Conservation (phyloP, 1,139 yeast genomes). For the Kodamaea arcana region DNA sequence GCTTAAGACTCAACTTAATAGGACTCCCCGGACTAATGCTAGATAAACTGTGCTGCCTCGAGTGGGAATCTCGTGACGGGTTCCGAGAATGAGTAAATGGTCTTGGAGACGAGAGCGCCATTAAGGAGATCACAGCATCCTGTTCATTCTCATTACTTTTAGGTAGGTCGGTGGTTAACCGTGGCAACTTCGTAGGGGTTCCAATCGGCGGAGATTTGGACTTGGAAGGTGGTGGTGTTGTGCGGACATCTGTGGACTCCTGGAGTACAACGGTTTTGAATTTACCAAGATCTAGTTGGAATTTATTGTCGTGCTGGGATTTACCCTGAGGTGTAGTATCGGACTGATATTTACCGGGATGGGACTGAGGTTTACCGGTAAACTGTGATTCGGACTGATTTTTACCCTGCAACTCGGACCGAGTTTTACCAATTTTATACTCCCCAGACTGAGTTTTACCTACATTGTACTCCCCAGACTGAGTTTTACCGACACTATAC, state of each 20-base stretch:
- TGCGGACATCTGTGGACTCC: neutral
- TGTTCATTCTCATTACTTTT: constrained; percentile 28
- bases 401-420: too few relatives aligned
- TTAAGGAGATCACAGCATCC: constrained; percentile 43
- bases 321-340: neutral
- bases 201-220: neutral
- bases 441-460: too few relatives aligned
- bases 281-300: neutral
- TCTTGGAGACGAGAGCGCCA: constrained; percentile 45
- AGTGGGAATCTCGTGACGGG: constrained; percentile 28
- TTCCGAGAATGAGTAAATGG: constrained; percentile 23
- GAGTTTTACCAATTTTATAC: neutral
- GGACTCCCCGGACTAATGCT: constrained; percentile 19
- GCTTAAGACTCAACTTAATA: constrained; percentile 7
- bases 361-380: neutral
- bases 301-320: neutral
- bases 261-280: too few relatives aligned
- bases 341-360: neutral
- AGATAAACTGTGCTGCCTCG: constrained; percentile 29
- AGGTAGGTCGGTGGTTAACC: constrained; percentile 25
- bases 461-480: neutral
- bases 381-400: neutral
- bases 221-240: neutral
- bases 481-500: too few relatives aligned
- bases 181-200: constrained; percentile 22